Evolutionary conservation across 345 rosid genomes (phyloP).

Genomic region (Euphorbia tirucalli): DNA sequence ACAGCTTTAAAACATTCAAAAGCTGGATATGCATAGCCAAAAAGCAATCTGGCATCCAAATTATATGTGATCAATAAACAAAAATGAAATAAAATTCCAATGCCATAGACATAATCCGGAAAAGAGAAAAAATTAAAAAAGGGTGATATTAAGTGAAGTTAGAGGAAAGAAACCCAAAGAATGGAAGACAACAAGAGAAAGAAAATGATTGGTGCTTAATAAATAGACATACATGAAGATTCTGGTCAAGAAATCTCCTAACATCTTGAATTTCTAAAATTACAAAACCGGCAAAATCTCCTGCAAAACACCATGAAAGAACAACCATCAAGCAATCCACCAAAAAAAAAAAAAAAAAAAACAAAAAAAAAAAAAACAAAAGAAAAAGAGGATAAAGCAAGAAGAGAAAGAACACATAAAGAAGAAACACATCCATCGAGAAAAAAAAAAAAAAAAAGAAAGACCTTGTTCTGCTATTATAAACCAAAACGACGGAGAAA

Average conservation of each 20-base stretch:
- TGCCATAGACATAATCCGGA: too few species aligned
- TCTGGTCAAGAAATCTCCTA: constrained; percentile 65
- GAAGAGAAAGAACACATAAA: background rate
- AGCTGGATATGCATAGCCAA: too few species aligned
- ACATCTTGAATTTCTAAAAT: constrained; percentile 58
- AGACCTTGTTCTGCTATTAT: constrained; percentile 1
- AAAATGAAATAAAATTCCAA: too few species aligned
- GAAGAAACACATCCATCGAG: too few species aligned
- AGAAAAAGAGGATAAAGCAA: background rate
- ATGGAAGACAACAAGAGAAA: too few species aligned
- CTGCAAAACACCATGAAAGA: constrained; percentile 20
- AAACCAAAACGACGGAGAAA: background rate
- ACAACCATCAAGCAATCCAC: background rate
- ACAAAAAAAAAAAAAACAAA: background rate
- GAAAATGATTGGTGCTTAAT: too few species aligned
- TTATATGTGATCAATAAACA: too few species aligned
- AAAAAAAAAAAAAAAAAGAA: background rate
- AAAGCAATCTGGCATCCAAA: too few species aligned
- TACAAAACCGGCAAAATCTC: too few species aligned
- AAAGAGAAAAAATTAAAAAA: too few species aligned
- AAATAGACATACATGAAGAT: constrained; percentile 54
- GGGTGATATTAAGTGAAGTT: too few species aligned
- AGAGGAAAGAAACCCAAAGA: too few species aligned
- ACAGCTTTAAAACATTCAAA: constrained; percentile 78
- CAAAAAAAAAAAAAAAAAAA: background rate